Base-by-base conservation (phyloP, 805 yeast species). In the Monosporozyma servazzii region DNA sequence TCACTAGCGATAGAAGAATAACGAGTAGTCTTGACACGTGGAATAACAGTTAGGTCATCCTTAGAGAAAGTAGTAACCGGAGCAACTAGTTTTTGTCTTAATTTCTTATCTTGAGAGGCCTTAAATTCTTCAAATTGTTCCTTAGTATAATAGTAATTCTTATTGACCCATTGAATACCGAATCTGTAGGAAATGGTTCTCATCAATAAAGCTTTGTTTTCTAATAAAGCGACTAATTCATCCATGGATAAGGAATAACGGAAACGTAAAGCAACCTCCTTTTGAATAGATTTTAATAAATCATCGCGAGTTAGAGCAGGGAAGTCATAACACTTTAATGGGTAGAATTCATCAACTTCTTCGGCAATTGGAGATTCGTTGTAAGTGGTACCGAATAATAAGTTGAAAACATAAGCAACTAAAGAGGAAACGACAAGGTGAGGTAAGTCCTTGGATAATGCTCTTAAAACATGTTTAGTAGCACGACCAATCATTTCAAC, bases 121-220 rank as follows among this genome's bases (percentile, higher is more conserved):
- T 64, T 55, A 48, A 64, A 67, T 3, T 53, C 51, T 45, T 68
- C 75, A 48, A 61, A 60, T 18, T 64, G 60, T 45, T 73, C 80
- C 45, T 64, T 63, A 33, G 79, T 73, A 61, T 68, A 72, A 57
- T 58, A 67, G 53, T 71, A 69, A 23, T 64, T 63, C 54, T 70
- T 68, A 55, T 70, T 73, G 54, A 73, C 70, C 86, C 96, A 84
- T 72, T 93, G 99, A 49, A 91, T 79, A 69, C 98, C 98, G 58
- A 82, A 79, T 68, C 86, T 85, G 50, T 73, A 60, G 10, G 96
- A 81, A 56, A 89, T 74, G 57, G 83, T 86, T 70, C 90, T 81
- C 60, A 88, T 72, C 43, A 85, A 62, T 36, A 65, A 54, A 36
- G 67, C 56, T 48, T 77, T 80, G 3, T 73, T 67, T 29, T 64